These are phyloP conservation scores for Tolypocladium tropicale DNA, from an alignment of 2,329 filamentous ascomycete genomes.

Conservation along the genomic window DNA sequence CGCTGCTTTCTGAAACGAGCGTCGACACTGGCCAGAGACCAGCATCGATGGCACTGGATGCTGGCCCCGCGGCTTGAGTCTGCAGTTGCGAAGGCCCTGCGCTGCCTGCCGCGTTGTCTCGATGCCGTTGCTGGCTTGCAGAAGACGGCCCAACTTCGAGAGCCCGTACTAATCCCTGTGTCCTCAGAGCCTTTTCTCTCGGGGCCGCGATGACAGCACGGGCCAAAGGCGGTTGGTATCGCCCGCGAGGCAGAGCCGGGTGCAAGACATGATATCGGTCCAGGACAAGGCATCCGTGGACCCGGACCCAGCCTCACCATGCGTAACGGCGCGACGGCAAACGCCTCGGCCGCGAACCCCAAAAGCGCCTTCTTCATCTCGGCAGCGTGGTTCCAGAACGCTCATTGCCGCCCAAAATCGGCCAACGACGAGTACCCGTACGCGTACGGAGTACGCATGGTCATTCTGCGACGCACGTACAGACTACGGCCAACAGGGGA, in stretches of 20 bases:
- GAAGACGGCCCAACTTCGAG: neutral
- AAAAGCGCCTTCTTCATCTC: neutral
- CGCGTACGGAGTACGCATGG: neutral
- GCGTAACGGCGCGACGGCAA: neutral
- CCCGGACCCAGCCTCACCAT: neutral
- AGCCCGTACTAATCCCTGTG: no score
- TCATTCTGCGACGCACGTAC: no score
- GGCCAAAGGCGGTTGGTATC: no score
- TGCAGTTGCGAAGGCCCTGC: neutral
- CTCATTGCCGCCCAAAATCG: neutral
- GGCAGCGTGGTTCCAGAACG: neutral
- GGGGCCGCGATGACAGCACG: no score
- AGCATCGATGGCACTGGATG: neutral
- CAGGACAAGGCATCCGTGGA: no score
- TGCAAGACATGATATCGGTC: no score
- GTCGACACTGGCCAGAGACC: neutral
- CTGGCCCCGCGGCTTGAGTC: neutral
- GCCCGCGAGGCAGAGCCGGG: no score
- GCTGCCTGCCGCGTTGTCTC: neutral
- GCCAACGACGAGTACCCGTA: neutral
- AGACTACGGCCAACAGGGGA: no score
- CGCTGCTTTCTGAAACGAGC: neutral
- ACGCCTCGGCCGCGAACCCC: neutral
- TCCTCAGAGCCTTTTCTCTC: no score
- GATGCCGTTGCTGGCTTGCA: neutral